Evolutionary conservation across 306 rosid species (phyloP).

Genomic region (Vigna radiata): DNA sequence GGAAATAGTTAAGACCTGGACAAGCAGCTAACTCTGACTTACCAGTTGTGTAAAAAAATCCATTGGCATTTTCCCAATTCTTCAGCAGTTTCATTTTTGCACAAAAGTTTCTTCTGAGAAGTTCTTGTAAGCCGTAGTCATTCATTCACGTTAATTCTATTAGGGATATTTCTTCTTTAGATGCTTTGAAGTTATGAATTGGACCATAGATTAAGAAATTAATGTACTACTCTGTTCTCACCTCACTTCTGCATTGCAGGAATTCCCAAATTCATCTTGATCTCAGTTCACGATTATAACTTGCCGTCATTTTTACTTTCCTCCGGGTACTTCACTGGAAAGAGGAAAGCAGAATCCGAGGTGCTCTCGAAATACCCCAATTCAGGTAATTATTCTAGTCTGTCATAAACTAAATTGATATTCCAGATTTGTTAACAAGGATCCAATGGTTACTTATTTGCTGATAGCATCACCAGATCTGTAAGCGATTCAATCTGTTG

Average conservation of each 20-base stretch:
- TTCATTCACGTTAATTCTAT: background rate
- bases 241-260: conserved; percentile 58
- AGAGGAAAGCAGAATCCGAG: conserved; percentile 97
- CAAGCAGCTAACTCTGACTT: background rate
- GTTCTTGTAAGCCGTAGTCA: conserved; percentile 4
- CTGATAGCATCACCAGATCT: conserved; percentile 8
- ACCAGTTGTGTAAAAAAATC: background rate
- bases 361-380: conserved; percentile 93
- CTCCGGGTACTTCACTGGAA: conserved; percentile 90
- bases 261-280: conserved; percentile 83
- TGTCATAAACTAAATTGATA: conserved; percentile 15
- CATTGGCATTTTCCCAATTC: conserved; percentile 1
- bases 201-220: conserved; percentile 8
- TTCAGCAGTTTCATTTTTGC: conserved; percentile 10
- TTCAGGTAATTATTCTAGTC: conserved; percentile 67
- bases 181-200: conserved; percentile 8
- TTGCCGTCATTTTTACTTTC: conserved; percentile 80
- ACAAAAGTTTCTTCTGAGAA: conserved; percentile 26
- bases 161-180: background rate
- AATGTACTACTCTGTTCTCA: background rate
- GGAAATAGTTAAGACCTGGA: background rate
- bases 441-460: background rate
- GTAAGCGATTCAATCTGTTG: conserved; percentile 1
- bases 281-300: conserved; percentile 95
- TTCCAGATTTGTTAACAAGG: conserved; percentile 32